Evolutionary conservation across 2,329 filamentous ascomycete species (phyloP), one percentile per base, ranked within the genome.

Genomic region (Microcyclospora tardicrescens): DNA sequence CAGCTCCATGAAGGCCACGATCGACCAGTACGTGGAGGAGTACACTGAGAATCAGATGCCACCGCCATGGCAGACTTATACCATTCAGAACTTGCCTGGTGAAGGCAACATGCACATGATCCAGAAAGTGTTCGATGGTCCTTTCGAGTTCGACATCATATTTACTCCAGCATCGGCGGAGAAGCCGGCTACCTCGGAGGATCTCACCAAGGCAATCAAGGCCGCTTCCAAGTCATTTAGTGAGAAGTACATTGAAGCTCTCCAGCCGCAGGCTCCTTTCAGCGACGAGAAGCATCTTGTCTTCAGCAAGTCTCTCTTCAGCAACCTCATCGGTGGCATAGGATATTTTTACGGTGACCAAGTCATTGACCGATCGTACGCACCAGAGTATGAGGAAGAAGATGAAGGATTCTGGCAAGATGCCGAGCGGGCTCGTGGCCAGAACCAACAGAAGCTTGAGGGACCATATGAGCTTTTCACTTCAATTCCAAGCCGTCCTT

Each of bases 331-430:
- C 28, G 91, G 91, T 40, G 91, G 91, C 34, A 84, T 96, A 51
- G 91, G 91, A 8, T 96, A 93, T 63, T 98, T 98, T 65, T 75
- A 93, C 54, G 91, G 91, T 31, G 73, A 91, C 41, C 81, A 85
- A 28, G 65, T 95, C 15, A 83, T 94, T 37, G 91, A 98, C 57
- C 80, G 86, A 29, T 94, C 87, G 0, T 84, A 89, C 54, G 84
- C 85, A n/a, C 67, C 80, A 9, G 89, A 93, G 53, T 96, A 96
- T 50, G 85, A 94, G 10, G 91, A 98, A 63, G 85, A 93, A 47
- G 84, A 85, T 42, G 91, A 96, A 61, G 82, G 84, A 0, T 96
- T 96, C 63, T 95, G 89, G 87, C 80, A 91, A 56, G 87, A 93
- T 49, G 77, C 91, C 13, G 86, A 81, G 2, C 79, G 81, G 53